phyloP scores from a whole-genome alignment of 768 basidiomycete species.

The Tricholoma flavovirens region DNA sequence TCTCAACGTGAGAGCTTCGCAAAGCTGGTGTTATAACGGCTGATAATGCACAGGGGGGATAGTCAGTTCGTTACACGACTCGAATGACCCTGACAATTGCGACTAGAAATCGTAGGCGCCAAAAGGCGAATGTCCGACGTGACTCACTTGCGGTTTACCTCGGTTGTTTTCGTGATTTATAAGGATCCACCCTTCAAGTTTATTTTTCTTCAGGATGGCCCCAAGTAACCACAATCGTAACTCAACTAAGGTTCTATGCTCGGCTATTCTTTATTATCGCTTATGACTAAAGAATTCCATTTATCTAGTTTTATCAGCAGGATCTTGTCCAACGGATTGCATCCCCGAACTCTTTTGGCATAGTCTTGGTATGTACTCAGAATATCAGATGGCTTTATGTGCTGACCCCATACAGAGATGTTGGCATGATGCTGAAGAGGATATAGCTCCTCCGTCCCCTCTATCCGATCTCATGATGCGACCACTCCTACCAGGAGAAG shows the following conservation, averaged over 20 bases:
- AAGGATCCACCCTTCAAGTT: not conserved
- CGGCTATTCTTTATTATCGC: not conserved
- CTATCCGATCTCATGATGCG: slow-evolving; percentile 68
- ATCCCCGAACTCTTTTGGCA: slow-evolving; percentile 40
- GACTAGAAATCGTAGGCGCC: not conserved
- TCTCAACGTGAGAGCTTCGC: not conserved
- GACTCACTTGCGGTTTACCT: no score
- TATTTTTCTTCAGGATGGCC: slow-evolving; percentile 7
- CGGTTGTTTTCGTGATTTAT: not conserved
- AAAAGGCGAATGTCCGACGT: not conserved
- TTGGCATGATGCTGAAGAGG: slow-evolving; percentile 88
- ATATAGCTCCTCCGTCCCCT: slow-evolving; percentile 40
- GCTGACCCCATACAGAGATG: slow-evolving; percentile 50
- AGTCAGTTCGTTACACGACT: not conserved
- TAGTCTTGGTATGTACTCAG: slow-evolving; percentile 53
- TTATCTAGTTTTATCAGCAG: slow-evolving; percentile 54
- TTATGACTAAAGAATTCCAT: not conserved
- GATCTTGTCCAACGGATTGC: slow-evolving; percentile 53
- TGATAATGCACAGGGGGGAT: no score
- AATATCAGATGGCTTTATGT: not conserved
- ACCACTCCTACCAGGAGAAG: slow-evolving; percentile 70
- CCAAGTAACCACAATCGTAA: slow-evolving; percentile 6
- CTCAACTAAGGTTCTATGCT: slow-evolving; percentile 15
- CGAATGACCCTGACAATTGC: not conserved
- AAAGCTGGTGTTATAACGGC: not conserved